A percentile compares a stretch with the other conserved stretches of the same genome.
phyloP scores from a whole-genome alignment of 306 rosid genomes.

The Glycine soja region DNA sequence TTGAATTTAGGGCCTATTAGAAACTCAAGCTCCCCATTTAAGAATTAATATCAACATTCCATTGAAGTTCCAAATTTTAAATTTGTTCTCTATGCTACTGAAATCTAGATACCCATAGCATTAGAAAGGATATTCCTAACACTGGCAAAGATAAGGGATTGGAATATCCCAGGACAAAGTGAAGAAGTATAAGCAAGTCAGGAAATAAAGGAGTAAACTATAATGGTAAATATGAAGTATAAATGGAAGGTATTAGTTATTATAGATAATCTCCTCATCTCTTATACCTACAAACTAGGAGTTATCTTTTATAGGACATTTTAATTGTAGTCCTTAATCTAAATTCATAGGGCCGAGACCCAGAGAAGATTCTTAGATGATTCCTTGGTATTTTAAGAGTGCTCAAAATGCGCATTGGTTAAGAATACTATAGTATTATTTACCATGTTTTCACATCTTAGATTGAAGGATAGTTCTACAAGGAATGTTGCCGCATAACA shows the following conservation, averaged over 20 bases:
- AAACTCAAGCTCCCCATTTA: no score
- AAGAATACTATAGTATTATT: neutral
- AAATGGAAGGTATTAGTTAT: slow-evolving; percentile 5
- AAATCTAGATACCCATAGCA: slow-evolving; percentile 23
- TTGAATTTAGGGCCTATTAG: slow-evolving; percentile 9
- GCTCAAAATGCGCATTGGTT: slow-evolving; percentile 6
- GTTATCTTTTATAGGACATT: neutral
- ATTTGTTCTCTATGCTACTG: slow-evolving; percentile 7
- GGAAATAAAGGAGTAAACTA: neutral
- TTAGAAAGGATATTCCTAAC: slow-evolving; percentile 18
- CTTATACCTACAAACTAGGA: slow-evolving; percentile 4
- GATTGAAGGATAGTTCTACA: slow-evolving; percentile 36
- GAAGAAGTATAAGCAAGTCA: no score
- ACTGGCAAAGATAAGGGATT: neutral
- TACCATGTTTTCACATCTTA: neutral
- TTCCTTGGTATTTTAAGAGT: slow-evolving; percentile 13
- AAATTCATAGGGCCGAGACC: neutral
- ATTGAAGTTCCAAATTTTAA: slow-evolving; percentile 15
- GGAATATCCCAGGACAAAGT: slow-evolving; percentile 2
- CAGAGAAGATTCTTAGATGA: neutral
- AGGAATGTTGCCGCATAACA: slow-evolving; percentile 25
- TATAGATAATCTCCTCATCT: slow-evolving; percentile 9
- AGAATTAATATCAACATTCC: slow-evolving; percentile 27
- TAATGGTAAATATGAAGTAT: neutral
- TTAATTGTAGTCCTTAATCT: neutral